Evolutionary conservation across 2,329 filamentous ascomycete species (phyloP).

Genomic region (Gliomastix tumulicola): DNA sequence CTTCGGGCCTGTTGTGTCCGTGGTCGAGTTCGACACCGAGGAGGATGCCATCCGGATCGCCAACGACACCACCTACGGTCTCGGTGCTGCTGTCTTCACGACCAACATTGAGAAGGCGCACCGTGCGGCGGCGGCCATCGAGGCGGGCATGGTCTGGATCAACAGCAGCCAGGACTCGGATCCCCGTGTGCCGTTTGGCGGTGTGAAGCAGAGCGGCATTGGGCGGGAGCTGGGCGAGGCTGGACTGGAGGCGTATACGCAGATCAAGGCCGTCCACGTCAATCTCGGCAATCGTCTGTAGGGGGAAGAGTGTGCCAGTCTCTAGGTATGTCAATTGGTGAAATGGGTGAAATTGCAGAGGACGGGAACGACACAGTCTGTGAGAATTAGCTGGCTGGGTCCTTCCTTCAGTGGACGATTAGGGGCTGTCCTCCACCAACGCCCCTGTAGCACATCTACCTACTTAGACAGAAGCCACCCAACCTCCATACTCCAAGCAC

Average conservation of each 20-base stretch:
- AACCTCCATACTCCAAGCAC: no score
- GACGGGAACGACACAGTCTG: no score
- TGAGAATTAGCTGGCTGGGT: no score
- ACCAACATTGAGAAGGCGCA: slow-evolving; percentile 33
- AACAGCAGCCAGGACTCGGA: slow-evolving; percentile 30
- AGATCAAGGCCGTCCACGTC: slow-evolving; percentile 22
- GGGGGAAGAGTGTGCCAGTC: no score
- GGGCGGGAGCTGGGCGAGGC: slow-evolving; percentile 40
- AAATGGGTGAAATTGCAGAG: no score
- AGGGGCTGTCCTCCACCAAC: no score
- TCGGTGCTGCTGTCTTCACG: slow-evolving; percentile 47
- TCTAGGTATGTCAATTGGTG: no score
- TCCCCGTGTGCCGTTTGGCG: slow-evolving; percentile 20
- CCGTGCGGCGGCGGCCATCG: slow-evolving; percentile 34
- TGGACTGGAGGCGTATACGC: slow-evolving; percentile 29
- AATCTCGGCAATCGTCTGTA: slow-evolving; percentile 10
- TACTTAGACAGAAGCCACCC: no score
- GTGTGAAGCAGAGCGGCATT: slow-evolving; percentile 54
- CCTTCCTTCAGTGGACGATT: no score
- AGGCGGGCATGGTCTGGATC: slow-evolving; percentile 38
- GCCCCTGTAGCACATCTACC: no score
- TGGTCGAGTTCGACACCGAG: slow-evolving; percentile 11
- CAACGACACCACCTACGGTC: slow-evolving; percentile 38
- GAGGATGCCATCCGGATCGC: slow-evolving; percentile 13
- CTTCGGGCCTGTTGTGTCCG: slow-evolving; percentile 15